Percentiles rank a stretch among this genome's conserved stretches.
Conservation (phyloP, 2,329 filamentous ascomycete genomes). For the Blumeria hordei region DNA sequence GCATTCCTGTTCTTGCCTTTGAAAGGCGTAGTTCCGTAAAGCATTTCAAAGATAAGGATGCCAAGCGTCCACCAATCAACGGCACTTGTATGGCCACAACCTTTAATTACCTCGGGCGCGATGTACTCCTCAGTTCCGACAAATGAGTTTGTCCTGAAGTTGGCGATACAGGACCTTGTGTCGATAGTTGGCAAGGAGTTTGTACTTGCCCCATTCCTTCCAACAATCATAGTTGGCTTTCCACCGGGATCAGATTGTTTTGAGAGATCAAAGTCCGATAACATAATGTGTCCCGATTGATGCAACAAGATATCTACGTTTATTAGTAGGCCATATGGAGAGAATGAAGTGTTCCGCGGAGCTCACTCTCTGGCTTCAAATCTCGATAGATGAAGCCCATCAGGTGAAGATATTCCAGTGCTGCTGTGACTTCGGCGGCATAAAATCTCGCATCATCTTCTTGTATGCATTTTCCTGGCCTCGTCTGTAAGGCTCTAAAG, state of each 20-base stretch:
- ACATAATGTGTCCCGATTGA: constrained; percentile 98
- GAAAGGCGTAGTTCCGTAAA: constrained; percentile 95
- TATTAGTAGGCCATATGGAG: constrained; percentile 16
- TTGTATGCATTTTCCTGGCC: constrained; percentile 88
- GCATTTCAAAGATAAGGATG: constrained; percentile 95
- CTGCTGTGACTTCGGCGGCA: constrained; percentile 88
- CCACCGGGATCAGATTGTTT: constrained; percentile 94
- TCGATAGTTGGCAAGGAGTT: constrained; percentile 88
- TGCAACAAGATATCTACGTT: constrained; percentile 73
- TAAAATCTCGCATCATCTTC: constrained; percentile 96
- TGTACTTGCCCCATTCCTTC: constrained; percentile 57
- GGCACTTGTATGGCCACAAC: constrained; percentile 90
- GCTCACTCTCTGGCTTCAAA: constrained; percentile 84
- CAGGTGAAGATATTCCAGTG: constrained; percentile 83
- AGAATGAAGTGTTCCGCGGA: constrained; percentile 2
- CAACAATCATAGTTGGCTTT: constrained; percentile 92
- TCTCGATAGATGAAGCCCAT: constrained; percentile 99
- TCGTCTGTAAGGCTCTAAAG: constrained; percentile 85
- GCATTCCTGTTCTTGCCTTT: constrained; percentile 98
- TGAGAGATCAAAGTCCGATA: constrained; percentile 94
- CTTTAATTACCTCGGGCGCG: constrained; percentile 94
- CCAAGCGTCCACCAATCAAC: constrained; percentile 99
- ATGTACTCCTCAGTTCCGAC: constrained; percentile 98
- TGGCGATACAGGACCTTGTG: constrained; percentile 91
- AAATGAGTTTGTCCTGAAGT: constrained; percentile 96